Base-by-base conservation (phyloP, 2,329 filamentous ascomycete genomes). In the Ophiostoma tasmaniense region DNA sequence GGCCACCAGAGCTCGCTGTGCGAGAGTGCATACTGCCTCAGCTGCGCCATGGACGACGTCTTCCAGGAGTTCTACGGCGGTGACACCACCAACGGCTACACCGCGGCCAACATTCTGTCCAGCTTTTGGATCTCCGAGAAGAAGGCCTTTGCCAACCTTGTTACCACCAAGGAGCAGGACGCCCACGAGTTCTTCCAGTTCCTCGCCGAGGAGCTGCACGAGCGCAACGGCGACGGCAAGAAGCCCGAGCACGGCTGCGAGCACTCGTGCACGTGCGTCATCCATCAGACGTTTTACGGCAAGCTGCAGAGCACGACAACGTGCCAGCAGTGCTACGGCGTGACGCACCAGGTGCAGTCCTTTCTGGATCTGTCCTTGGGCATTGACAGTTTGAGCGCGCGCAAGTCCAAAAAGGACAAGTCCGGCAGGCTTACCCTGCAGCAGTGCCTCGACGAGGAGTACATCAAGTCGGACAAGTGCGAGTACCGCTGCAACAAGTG, bases 121-220 rank as follows among this genome's bases (percentile, higher is more conserved):
- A 92, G 90, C 13, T 93, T 93, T 76, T 97, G 93, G 93, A 91
- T 93, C 73, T 92, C 90, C 4, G 90, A 92, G 77, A 88, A 85
- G 80, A 87, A 85, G 77, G 85, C 86, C 0, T 89, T 89, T 71
- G 86, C 91, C 79, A 88, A 90, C 71, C 83, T 93, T 28, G 92
- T 94, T 1, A 95, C 93, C 13, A 96, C 96, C 74, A 92, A 93
- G 75, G 94, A 98, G 79, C 94, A 98, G 80, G 94, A 98, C 76
- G 94, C 94, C 0, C 94, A 98, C 76, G 94, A 98, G 77, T 98
- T 96, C 79, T 96, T 97, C 78, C 93, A 97, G 76, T 97, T 96
- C 76, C 85, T 98, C 42, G 90, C 96, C 45, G 94, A 97, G 80
- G 91, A 95, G 74, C 84, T 99, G 20, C 94, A 97, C 76, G 87